phyloP scores from a whole-genome alignment of 2,329 filamentous ascomycete species.

The Graphilbum sp. region DNA sequence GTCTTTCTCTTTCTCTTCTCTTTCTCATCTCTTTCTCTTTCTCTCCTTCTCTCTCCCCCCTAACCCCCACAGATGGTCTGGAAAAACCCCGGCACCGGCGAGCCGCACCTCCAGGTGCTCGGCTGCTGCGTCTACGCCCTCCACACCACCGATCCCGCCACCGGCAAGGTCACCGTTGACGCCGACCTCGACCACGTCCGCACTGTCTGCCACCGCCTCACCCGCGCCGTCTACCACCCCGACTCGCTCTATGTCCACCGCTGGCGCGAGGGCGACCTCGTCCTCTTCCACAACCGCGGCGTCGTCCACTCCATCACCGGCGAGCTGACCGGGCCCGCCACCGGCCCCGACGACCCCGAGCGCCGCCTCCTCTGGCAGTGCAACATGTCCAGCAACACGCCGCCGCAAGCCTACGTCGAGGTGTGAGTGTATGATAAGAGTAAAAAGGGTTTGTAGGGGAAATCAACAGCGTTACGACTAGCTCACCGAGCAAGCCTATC shows the following conservation, averaged over 20 bases:
- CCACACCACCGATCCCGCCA: conserved; percentile 4
- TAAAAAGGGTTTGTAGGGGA: too few relatives aligned
- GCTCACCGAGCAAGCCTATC: too few relatives aligned
- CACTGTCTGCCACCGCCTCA: conserved; percentile 3
- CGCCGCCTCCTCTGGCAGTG: not conserved
- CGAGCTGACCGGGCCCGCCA: not conserved
- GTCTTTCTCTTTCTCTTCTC: too few relatives aligned
- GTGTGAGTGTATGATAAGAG: too few relatives aligned
- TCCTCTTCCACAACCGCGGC: conserved; percentile 65
- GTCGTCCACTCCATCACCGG: conserved; percentile 62
- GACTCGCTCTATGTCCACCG: conserved; percentile 55
- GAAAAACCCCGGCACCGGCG: conserved; percentile 47
- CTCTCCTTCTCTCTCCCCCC: too few relatives aligned
- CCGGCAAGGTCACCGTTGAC: conserved; percentile 1
- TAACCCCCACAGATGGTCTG: conserved; percentile 60
- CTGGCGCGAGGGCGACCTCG: conserved; percentile 61
- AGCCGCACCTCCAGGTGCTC: conserved; percentile 7
- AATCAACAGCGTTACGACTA: too few relatives aligned
- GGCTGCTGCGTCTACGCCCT: conserved; percentile 8
- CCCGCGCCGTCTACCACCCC: conserved; percentile 23
- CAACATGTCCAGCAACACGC: not conserved
- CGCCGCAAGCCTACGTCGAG: not conserved
- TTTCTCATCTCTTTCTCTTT: too few relatives aligned
- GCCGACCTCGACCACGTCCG: conserved; percentile 10
- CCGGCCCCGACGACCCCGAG: not conserved